Base-by-base conservation (phyloP, 2,329 filamentous ascomycete species). In the Didymella arachidicola region DNA sequence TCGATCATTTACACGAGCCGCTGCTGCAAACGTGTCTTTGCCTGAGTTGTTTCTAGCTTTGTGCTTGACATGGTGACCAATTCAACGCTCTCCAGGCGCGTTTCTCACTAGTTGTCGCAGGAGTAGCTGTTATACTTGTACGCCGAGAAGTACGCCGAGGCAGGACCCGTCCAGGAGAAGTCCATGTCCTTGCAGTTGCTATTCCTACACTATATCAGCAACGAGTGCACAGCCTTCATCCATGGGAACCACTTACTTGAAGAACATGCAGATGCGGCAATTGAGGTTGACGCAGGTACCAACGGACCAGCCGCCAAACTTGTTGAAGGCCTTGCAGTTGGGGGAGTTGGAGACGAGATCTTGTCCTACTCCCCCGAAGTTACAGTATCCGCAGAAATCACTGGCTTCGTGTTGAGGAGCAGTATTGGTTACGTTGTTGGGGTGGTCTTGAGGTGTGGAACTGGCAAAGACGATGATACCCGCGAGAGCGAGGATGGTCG, bases 251-350 rank as follows among this genome's bases (percentile, higher is more conserved):
- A 14, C 43, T 14, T 46, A 46, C 43, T 32, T 32, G 43, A 46
- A 46, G n/a, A 46, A 46, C 27, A 46, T 46, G 27, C 43, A 46
- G 43, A 46, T 46, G n/a, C 26, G 26, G 10, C 43, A 46, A 18
- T 46, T n/a, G 27, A 46, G 18, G 27, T 32, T 46, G 27, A 26
- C 27, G 27, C 27, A 46, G n/a, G 8, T 32, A 22, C 43, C 43
- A 18, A 8, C 10, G 10, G 25, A 26, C 27, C 2, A 32, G 27
- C 27, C 27, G 27, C 39, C 39, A 18, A 26, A 22, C 43, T 46
- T 46, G 8, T 46, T 16, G 43, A 46, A 32, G 4, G 27, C 2
- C 14, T 8, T 32, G 43, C 43, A 46, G n/a, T 46, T 32, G 27
- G 25, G 14, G 4, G 10, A 14, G 27, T 46, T 46, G 7, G n/a